Evolutionary conservation across 768 basidiomycete species (phyloP).

Genomic region (Lepiota brunneoincarnata): DNA sequence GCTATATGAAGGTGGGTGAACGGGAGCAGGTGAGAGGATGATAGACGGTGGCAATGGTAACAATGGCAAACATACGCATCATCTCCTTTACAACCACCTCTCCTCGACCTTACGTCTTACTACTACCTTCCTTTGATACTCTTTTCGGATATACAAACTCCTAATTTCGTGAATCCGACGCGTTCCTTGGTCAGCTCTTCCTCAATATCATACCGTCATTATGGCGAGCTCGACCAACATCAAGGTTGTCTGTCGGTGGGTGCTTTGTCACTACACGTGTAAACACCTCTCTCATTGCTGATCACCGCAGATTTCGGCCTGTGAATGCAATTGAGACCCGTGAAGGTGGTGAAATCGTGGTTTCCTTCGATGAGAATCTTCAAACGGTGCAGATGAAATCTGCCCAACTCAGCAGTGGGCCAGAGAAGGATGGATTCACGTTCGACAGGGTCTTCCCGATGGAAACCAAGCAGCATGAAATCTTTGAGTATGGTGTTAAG

Average conservation of each 20-base stretch:
- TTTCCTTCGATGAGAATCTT: slow-evolving; percentile 82
- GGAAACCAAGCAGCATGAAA: slow-evolving; percentile 85
- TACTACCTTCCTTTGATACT: slow-evolving; percentile 12
- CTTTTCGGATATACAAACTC: slow-evolving; percentile 7
- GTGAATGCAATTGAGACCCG: slow-evolving; percentile 87
- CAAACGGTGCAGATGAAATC: slow-evolving; percentile 82
- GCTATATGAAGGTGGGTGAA: background rate
- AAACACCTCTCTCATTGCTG: background rate
- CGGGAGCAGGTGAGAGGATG: background rate
- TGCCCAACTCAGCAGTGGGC: slow-evolving; percentile 65
- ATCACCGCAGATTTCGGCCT: slow-evolving; percentile 78
- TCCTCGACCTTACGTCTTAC: slow-evolving; percentile 7
- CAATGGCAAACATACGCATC: slow-evolving; percentile 8
- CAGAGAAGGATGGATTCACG: slow-evolving; percentile 96
- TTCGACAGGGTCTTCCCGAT: slow-evolving; percentile 97
- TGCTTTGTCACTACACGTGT: slow-evolving; percentile 9
- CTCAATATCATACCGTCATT: slow-evolving; percentile 13
- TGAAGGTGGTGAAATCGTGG: slow-evolving; percentile 88
- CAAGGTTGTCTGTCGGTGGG: slow-evolving; percentile 99
- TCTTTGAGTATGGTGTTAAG: slow-evolving; percentile 98
- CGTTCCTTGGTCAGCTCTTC: slow-evolving; percentile 10
- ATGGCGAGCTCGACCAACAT: slow-evolving; percentile 85
- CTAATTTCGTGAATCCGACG: slow-evolving; percentile 15
- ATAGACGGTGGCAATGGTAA: slow-evolving; percentile 7
- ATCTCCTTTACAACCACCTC: slow-evolving; percentile 3